Base-by-base conservation (phyloP, 1,284 basidiomycete species). In the Ustilago curta region DNA sequence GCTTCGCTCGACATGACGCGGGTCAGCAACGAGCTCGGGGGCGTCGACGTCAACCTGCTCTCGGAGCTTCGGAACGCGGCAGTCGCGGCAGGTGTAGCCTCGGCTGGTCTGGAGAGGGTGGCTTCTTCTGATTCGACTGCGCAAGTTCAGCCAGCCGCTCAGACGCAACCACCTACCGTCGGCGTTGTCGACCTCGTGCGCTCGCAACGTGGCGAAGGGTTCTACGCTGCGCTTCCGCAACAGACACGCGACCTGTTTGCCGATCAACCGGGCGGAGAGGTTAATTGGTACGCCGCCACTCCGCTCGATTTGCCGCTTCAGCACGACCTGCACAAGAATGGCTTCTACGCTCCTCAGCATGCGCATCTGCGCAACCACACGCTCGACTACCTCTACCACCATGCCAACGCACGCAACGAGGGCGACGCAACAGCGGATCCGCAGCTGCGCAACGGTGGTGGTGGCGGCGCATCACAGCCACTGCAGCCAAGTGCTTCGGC, bases 251-350 rank as follows among this genome's bases (percentile, higher is more conserved):
- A 72, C 4, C 57, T 79, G 27, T 82, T 82, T 54, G 69, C 61
- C 4, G 75, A 70, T 40, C 77, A 79, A 35, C 62, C 70, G 0
- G 71, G 70, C 0, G 80, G 77, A 12, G 59, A 68, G 23, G 70
- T 80, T 25, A 62, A 70, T 21, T 83, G 81, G 81, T 79, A 79
- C 45, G 73, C 80, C 9, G 79, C 78, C 2, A 62, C 77, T 2
- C 81, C 81, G 3, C 37, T 82, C 18, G 61, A 73, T 23, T 70
- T 79, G 16, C 74, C 74, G 19, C 53, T 66, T 43, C 75, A 79
- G 55, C 61, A 77, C 35, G 62, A 75, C 11, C 25, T 70, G 54
- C 59, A 70, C 53, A 68, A 76, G 65, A 66, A 70, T 27, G 73
- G 73, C 35, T 68, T 65, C 51, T 78, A 67, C 60, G 49, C 71